Base-by-base conservation (phyloP, 2,329 filamentous ascomycete genomes). In the Huntiella omanensis region DNA sequence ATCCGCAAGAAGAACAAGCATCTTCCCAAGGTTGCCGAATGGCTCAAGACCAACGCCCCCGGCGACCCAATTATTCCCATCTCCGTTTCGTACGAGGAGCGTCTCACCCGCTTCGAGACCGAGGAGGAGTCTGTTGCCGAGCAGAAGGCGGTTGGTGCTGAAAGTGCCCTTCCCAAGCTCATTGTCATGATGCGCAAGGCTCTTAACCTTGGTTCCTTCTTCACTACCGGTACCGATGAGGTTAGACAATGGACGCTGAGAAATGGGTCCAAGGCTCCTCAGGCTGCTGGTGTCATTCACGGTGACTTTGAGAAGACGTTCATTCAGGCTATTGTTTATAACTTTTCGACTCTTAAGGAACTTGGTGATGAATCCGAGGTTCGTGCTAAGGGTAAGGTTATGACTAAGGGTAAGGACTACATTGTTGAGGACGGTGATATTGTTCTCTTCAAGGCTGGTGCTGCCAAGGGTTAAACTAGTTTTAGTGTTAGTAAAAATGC, bases 1-100 rank as follows among this genome's bases (percentile, higher is more conserved):
- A 80, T 95, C 59, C 82, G 91, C 58, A 91, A 96, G 70, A 98
- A 96, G 81, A 98, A 98, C 76, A 98, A 98, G 78, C 78, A 98
- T 67, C 75, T 98, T 47, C 75, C 83, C 54, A 91, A 88, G 68
- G 80, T 96, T 55, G 84, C 83, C 50, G 83, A 91, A 61, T 98
- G 91, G 91, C 78, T 95, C 64, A 93, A 96, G 69, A 75, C 83
- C 61, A 73, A 98, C 62, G 83, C 87, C 4, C 64, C 77, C 45
- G 86, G 85, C 49, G 87, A 95, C 59, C 83, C 87, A 44, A 80
- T 96, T 58, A 84, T 98, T 49, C 91, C 88, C 51, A 79, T 98
- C 57, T 96, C 91, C 1, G 83, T 95, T 48, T 79, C 74, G 33
- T 88, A 92, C 55, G 92, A 98, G 68, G 87, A 96, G 62, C 84